These are phyloP conservation scores for Nemania sp. DNA, from an alignment of 2,329 filamentous ascomycete genomes.

Conservation along the genomic window DNA sequence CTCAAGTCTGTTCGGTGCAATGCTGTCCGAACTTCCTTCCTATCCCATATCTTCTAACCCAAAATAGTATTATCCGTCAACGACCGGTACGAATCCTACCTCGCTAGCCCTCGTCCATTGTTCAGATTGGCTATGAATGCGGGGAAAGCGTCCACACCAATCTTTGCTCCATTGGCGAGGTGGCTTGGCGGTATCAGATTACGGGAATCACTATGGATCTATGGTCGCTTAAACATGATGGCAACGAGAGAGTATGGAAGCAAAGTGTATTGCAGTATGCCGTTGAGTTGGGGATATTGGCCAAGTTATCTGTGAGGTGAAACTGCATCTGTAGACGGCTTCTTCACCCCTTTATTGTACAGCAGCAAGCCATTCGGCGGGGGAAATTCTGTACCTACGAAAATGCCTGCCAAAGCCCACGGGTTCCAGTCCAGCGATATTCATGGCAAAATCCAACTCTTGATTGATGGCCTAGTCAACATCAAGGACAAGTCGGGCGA, in stretches of 20 bases:
- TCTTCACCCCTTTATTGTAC: not conserved
- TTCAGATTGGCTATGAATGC: constrained; percentile 6
- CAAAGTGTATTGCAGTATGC: not conserved
- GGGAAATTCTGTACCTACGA: not conserved
- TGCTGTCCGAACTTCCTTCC: constrained; percentile 16
- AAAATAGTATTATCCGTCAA: constrained; percentile 25
- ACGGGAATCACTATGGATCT: not conserved
- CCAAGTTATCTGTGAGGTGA: not conserved
- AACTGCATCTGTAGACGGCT: not conserved
- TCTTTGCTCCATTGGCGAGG: not conserved
- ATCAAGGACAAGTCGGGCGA: constrained; percentile 76
- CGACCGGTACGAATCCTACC: not conserved
- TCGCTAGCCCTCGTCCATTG: not conserved
- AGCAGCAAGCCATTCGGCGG: not conserved
- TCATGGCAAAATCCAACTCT: constrained; percentile 62
- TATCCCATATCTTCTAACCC: not conserved
- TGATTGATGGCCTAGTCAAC: constrained; percentile 76
- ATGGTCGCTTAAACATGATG: constrained; percentile 1
- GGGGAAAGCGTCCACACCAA: constrained; percentile 2
- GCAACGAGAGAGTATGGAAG: not conserved
- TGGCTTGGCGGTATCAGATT: constrained; percentile 11
- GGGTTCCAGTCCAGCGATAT: constrained; percentile 53
- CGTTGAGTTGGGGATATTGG: not conserved
- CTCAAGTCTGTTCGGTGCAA: constrained; percentile 12
- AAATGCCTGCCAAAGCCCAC: constrained; percentile 49